These are phyloP conservation scores for Sarocladium oryzae DNA, from an alignment of 2,329 filamentous ascomycete species.

Conservation along the genomic window DNA sequence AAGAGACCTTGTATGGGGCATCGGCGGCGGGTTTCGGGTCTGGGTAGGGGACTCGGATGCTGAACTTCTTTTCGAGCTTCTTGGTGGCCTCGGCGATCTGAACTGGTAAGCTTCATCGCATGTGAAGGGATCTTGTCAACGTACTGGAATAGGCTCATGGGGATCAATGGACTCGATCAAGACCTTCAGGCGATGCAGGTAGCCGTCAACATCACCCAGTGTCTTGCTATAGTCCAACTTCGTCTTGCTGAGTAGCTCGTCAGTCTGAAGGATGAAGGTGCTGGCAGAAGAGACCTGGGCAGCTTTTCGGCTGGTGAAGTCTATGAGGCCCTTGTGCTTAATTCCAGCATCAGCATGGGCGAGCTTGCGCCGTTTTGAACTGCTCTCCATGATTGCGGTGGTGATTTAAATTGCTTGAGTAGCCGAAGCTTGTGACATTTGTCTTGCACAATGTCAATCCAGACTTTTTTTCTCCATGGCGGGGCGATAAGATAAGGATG, in stretches of 20 bases:
- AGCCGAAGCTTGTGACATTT: neutral
- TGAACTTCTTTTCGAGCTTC: slow-evolving; percentile 59
- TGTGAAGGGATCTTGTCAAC: slow-evolving; percentile 17
- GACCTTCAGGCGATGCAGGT: slow-evolving; percentile 46
- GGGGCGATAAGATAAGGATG: slow-evolving; percentile 10
- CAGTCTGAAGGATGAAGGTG: slow-evolving; percentile 52
- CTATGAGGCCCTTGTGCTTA: slow-evolving; percentile 29
- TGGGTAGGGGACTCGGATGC: slow-evolving; percentile 75
- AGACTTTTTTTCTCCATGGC: slow-evolving; percentile 9
- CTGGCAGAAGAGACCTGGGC: slow-evolving; percentile 40
- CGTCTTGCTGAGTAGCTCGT: slow-evolving; percentile 51
- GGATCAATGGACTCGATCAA: slow-evolving; percentile 43
- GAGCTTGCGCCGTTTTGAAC: slow-evolving; percentile 43
- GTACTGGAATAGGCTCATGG: slow-evolving; percentile 44
- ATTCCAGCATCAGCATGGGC: slow-evolving; percentile 30
- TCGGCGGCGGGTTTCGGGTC: slow-evolving; percentile 70
- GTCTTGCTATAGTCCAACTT: slow-evolving; percentile 44
- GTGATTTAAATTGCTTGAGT: neutral
- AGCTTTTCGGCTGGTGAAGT: slow-evolving; percentile 33
- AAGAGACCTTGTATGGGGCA: slow-evolving; percentile 75
- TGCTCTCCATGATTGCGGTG: slow-evolving; percentile 34
- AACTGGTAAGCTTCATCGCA: slow-evolving; percentile 11
- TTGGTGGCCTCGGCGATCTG: slow-evolving; percentile 64
- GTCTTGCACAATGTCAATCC: neutral
- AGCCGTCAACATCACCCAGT: slow-evolving; percentile 41